A percentile compares a stretch with the other conserved stretches of the same genome.
phyloP scores from a whole-genome alignment of 176 grass and related monocot genomes.

The Oryza officinalis region DNA sequence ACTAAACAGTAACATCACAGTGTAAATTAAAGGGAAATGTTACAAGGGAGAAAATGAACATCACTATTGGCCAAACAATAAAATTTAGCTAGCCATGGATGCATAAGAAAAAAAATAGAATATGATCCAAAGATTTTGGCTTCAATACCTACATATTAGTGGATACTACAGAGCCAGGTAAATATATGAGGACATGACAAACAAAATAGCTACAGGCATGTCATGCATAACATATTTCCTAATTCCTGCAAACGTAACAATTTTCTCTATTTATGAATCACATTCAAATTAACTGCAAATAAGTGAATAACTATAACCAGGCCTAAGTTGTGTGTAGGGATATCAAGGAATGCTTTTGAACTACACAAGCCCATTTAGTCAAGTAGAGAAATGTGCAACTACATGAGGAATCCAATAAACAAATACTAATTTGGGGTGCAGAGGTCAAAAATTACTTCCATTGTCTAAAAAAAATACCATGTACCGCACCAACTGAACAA shows the following conservation, averaged over 20 bases:
- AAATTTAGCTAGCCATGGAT: not conserved
- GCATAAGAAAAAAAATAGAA: not conserved
- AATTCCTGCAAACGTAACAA: not conserved
- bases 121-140: too few species aligned
- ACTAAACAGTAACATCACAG: not conserved
- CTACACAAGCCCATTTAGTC: too few species aligned
- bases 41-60: not conserved
- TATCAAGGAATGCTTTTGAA: too few species aligned
- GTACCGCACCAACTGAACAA: too few species aligned
- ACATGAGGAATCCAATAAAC: too few species aligned
- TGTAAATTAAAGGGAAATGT: not conserved
- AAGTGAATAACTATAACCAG: not conserved
- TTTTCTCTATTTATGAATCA: not conserved
- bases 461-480: too few species aligned
- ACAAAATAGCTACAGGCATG: not conserved
- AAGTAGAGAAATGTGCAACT: too few species aligned
- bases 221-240: not conserved
- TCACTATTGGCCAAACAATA: not conserved
- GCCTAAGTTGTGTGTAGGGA: too few species aligned
- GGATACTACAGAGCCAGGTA: too few species aligned
- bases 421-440: too few species aligned
- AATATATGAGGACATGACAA: not conserved
- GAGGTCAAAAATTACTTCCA: too few species aligned
- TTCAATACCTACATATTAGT: too few species aligned
- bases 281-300: conserved; percentile 1